phyloP scores from a whole-genome alignment of 2,329 filamentous ascomycete species.

The Aureobasidium sp. region DNA sequence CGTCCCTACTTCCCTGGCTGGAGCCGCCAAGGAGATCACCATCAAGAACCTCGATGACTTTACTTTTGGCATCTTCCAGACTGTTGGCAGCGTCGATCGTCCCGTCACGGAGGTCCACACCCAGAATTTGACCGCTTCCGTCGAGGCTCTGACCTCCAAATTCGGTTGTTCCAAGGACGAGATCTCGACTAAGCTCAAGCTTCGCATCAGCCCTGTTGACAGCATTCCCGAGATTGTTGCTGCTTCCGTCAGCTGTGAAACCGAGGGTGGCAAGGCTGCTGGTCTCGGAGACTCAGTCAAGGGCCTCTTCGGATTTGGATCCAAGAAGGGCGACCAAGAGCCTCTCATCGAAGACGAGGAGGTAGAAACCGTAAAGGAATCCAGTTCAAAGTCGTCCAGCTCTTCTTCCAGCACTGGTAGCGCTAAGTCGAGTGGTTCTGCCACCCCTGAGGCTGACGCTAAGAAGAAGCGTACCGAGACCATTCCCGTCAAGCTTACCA shows the following conservation, averaged over 20 bases:
- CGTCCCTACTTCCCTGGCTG: conserved; percentile 65
- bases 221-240: conserved; percentile 72
- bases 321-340: conserved; percentile 77
- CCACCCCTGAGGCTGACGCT: conserved; percentile 20
- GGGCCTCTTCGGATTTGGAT: conserved; percentile 89
- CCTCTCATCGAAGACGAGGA: conserved; percentile 51
- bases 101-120: conserved; percentile 61
- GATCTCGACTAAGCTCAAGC: conserved; percentile 69
- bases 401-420: conserved; percentile 40
- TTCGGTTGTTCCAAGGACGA: conserved; percentile 68
- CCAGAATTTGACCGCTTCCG: conserved; percentile 76
- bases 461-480: conserved; percentile 41
- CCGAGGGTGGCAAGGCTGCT: conserved; percentile 66
- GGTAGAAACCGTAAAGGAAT: conserved; percentile 32
- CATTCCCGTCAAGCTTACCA: conserved; percentile 43
- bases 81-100: conserved; percentile 49
- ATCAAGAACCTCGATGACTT: conserved; percentile 81
- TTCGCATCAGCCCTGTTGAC: conserved; percentile 62
- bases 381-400: conserved; percentile 26
- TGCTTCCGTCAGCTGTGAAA: conserved; percentile 77
- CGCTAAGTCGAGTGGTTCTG: conserved; percentile 30
- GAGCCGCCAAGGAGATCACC: conserved; percentile 72
- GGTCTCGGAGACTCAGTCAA: conserved; percentile 90
- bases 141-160: conserved; percentile 66
- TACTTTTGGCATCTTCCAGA: conserved; percentile 69